A percentile compares a stretch with the other conserved stretches of the same genome.
phyloP scores from a whole-genome alignment of 441 rosid genomes.

The Pelargonium australe region DNA sequence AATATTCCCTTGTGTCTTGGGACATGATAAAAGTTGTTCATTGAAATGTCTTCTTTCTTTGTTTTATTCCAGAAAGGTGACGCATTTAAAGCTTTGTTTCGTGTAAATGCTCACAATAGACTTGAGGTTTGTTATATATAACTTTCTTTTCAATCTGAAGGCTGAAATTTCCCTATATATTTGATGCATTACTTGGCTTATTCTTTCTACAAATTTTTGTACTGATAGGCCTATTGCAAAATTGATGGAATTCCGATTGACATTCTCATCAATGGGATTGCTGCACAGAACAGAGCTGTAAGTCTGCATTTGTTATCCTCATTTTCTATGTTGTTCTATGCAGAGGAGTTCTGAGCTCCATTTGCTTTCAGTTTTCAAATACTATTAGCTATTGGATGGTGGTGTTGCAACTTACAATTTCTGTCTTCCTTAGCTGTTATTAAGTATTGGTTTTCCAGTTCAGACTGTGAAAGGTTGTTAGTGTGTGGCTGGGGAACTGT shows the following conservation, averaged over 20 bases:
- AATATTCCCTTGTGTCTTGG: not conserved
- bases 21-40: conserved; percentile 7
- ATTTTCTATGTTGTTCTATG: not conserved
- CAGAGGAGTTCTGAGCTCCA: not conserved
- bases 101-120: conserved; percentile 82
- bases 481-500: not conserved
- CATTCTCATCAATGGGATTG: conserved; percentile 62
- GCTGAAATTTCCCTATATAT: not conserved
- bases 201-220: conserved; percentile 17
- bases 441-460: not conserved
- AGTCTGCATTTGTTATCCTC: conserved; percentile 27
- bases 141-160: not conserved
- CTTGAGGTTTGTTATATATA: conserved; percentile 50
- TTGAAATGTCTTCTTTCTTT: not conserved
- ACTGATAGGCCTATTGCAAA: conserved; percentile 82
- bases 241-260: conserved; percentile 76
- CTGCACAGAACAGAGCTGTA: conserved; percentile 88
- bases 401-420: not conserved
- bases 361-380: not conserved
- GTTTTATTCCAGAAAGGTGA: conserved; percentile 58
- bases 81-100: conserved; percentile 58
- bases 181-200: not conserved
- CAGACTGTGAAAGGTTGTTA: not conserved
- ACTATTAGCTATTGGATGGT: not conserved
- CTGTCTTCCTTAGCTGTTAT: not conserved